A percentile compares a stretch with the other conserved stretches of the same genome.
These are phyloP conservation scores for Curvularia hawaiiensis DNA, from an alignment of 2,329 filamentous ascomycete species.

Conservation along the genomic window DNA sequence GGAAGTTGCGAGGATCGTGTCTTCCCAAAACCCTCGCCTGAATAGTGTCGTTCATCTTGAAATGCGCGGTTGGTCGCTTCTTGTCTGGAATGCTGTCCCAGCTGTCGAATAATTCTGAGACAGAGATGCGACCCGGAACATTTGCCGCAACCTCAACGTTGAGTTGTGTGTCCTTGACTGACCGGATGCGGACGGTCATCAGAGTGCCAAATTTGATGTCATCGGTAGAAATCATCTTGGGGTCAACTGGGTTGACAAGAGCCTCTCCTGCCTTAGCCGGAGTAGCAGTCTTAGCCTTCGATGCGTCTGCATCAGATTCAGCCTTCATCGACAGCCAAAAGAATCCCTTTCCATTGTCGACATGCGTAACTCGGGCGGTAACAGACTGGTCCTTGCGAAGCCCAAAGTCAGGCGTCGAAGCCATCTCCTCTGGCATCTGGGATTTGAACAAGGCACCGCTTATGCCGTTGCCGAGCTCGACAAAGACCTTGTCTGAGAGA, in stretches of 20 bases:
- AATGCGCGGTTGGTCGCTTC: conserved; percentile 78
- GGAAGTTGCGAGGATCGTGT: conserved; percentile 87
- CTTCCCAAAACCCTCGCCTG: conserved; percentile 80
- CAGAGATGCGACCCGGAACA: conserved; percentile 88
- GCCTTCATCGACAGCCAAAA: conserved; percentile 69
- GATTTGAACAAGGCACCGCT: conserved; percentile 81
- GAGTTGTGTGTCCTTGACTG: conserved; percentile 87
- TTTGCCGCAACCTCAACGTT: conserved; percentile 90
- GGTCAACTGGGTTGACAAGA: conserved; percentile 68
- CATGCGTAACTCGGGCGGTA: conserved; percentile 70
- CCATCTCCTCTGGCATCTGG: conserved; percentile 73
- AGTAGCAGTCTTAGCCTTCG: conserved; percentile 25
- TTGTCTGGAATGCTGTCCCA: conserved; percentile 86
- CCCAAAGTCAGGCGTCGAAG: conserved; percentile 74
- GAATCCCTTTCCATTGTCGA: conserved; percentile 72
- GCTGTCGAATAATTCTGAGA: conserved; percentile 85
- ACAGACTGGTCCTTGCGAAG: conserved; percentile 78
- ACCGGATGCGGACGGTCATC: conserved; percentile 78
- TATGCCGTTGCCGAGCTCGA: conserved; percentile 82
- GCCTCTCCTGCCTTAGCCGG: conserved; percentile 43
- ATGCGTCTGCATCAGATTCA: conserved; percentile 50
- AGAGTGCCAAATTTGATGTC: conserved; percentile 76
- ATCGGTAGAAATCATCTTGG: conserved; percentile 65
- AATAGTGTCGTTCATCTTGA: conserved; percentile 72
- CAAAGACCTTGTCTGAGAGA: conserved; percentile 78